These are phyloP conservation scores for Periconia macrospinosa DNA, from an alignment of 2,329 filamentous ascomycete species.

Conservation along the genomic window DNA sequence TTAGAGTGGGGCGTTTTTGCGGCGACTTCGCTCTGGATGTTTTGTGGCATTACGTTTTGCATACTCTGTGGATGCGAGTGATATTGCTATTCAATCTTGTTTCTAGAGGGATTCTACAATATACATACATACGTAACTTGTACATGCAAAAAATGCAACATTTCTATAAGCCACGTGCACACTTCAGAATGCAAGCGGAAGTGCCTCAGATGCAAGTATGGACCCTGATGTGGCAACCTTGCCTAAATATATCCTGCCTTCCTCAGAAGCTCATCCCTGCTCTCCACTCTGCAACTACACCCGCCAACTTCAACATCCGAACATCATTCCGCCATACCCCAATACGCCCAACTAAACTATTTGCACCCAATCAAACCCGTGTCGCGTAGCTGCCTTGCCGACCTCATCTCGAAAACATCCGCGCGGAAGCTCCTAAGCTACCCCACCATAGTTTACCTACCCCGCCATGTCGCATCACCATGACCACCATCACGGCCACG, in stretches of 20 bases:
- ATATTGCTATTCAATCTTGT: too few species aligned
- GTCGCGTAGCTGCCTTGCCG: too few species aligned
- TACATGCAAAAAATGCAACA: neutral
- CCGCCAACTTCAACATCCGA: too few species aligned
- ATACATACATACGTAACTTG: neutral
- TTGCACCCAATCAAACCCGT: too few species aligned
- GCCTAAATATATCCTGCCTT: too few species aligned
- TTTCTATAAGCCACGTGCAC: neutral
- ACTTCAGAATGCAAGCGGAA: too few species aligned
- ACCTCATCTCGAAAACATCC: neutral
- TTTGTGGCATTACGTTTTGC: neutral
- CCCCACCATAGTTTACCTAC: conserved; percentile 27
- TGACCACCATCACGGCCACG: conserved; percentile 40
- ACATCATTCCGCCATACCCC: too few species aligned
- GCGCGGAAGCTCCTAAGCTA: conserved; percentile 20
- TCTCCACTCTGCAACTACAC: too few species aligned
- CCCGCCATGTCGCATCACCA: conserved; percentile 34
- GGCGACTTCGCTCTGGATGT: neutral
- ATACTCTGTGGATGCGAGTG: too few species aligned
- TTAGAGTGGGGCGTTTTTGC: conserved; percentile 37
- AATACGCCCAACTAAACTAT: too few species aligned
- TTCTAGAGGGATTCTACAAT: neutral
- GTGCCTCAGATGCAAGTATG: too few species aligned
- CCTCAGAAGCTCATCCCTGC: too few species aligned
- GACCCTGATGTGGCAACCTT: neutral